phyloP scores from a whole-genome alignment of 2,329 filamentous ascomycete genomes.

The Sclerotinia trifoliorum region DNA sequence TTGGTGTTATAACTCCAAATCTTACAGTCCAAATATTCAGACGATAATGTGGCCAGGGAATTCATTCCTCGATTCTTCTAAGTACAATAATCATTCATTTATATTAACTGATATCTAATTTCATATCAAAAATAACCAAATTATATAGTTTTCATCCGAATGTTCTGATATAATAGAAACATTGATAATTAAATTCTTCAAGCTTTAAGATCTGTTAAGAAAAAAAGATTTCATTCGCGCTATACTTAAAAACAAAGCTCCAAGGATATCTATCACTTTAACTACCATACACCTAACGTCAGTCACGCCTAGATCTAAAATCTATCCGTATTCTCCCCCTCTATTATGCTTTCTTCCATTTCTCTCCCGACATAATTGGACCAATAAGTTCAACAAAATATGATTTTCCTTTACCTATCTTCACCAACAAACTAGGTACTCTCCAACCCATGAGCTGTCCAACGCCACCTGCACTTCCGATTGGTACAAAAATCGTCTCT shows the following conservation, averaged over 20 bases:
- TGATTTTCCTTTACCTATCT: conserved; percentile 42
- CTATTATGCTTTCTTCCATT: conserved; percentile 13
- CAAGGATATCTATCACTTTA: background rate
- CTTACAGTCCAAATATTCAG: too few relatives aligned
- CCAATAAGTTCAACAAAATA: conserved; percentile 35
- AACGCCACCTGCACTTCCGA: conserved; percentile 43
- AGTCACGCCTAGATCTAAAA: background rate
- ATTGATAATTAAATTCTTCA: too few relatives aligned
- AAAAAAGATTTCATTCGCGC: background rate
- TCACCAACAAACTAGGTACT: conserved; percentile 42
- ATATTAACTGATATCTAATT: too few relatives aligned
- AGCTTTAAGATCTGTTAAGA: too few relatives aligned
- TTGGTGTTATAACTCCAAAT: too few relatives aligned
- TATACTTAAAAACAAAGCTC: background rate
- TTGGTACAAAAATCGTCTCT: conserved; percentile 43
- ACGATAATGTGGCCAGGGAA: too few relatives aligned
- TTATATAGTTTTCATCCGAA: too few relatives aligned
- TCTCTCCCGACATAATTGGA: background rate
- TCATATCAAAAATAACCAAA: too few relatives aligned
- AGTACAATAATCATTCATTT: too few relatives aligned
- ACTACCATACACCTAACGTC: background rate
- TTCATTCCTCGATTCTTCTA: too few relatives aligned
- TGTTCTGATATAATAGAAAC: too few relatives aligned
- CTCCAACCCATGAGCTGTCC: conserved; percentile 42
- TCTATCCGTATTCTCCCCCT: background rate